Conservation (phyloP, 164 flowering plant genomes). For the Stephania japonica region DNA sequence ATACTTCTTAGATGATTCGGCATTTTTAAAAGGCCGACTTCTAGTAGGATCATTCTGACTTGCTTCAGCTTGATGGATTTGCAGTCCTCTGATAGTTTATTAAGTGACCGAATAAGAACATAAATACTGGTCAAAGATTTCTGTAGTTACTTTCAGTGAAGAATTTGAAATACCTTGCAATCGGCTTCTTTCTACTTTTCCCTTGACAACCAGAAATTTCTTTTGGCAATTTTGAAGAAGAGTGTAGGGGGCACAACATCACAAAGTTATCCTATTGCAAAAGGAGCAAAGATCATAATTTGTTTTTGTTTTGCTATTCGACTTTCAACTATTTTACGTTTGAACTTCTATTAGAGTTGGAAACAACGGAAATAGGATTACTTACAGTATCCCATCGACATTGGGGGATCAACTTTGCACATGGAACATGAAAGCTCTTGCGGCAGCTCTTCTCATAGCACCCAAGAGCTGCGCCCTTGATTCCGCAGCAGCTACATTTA, state of each 20-base stretch:
- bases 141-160: not conserved
- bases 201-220: slow-evolving; percentile 34
- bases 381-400: slow-evolving; percentile 95
- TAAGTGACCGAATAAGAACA: slow-evolving; percentile 5
- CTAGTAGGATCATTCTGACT: slow-evolving; percentile 12
- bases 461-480: slow-evolving; percentile 96
- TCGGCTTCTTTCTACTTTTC: slow-evolving; percentile 25
- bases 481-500: slow-evolving; percentile 72
- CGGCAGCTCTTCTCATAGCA: slow-evolving; percentile 84
- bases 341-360: not conserved
- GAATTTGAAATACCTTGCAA: not conserved
- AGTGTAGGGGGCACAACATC: slow-evolving; percentile 84
- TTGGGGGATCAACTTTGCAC: slow-evolving; percentile 62
- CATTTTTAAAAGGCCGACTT: slow-evolving; percentile 26
- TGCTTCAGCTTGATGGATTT: slow-evolving; percentile 15
- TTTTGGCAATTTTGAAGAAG: slow-evolving; percentile 56
- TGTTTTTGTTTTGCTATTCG: not conserved
- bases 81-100: slow-evolving; percentile 29
- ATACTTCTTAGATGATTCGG: slow-evolving; percentile 38
- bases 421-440: slow-evolving; percentile 87
- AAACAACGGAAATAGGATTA: slow-evolving; percentile 4
- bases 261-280: slow-evolving; percentile 80
- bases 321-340: not conserved
- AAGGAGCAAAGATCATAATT: not conserved
- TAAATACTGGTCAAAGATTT: not conserved